Evolutionary conservation across 1,139 yeast species (phyloP).

Genomic region (Hansenula anomala): DNA sequence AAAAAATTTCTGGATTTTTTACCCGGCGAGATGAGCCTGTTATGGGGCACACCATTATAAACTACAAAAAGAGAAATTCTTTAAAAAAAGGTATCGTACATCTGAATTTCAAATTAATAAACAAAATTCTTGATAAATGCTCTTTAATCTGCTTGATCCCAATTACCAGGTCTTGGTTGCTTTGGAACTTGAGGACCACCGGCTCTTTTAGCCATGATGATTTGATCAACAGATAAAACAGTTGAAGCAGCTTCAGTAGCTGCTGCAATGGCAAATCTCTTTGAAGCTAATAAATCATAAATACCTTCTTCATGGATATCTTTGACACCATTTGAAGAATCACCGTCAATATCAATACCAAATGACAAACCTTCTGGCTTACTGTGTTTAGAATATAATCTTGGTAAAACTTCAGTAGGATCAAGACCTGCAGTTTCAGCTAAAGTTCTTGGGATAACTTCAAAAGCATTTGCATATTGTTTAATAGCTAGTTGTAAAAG

Average conservation of each 20-base stretch:
- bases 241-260: slow-evolving; percentile 97
- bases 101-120: too few relatives aligned
- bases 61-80: too few relatives aligned
- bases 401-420: slow-evolving; percentile 80
- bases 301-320: slow-evolving; percentile 70
- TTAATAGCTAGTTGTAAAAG: slow-evolving; percentile 89
- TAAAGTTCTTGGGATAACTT: slow-evolving; percentile 85
- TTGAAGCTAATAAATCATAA: slow-evolving; percentile 74
- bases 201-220: slow-evolving; percentile 82
- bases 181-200: slow-evolving; percentile 93
- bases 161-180: slow-evolving; percentile 87
- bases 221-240: slow-evolving; percentile 84
- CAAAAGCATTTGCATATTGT: slow-evolving; percentile 91
- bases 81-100: too few relatives aligned
- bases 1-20: slow-evolving; percentile 1
- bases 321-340: slow-evolving; percentile 58
- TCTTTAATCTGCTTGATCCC: slow-evolving; percentile 95
- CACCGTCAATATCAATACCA: slow-evolving; percentile 75
- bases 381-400: slow-evolving; percentile 82
- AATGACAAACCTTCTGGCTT: slow-evolving; percentile 35
- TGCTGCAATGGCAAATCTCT: slow-evolving; percentile 81
- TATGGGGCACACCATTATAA: slow-evolving; percentile 5
- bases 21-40: slow-evolving; percentile 12
- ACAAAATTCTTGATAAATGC: too few relatives aligned
- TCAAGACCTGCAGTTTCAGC: slow-evolving; percentile 96